These are phyloP conservation scores for Backusella westeae DNA, from an alignment of 192 early-diverging fungal genomes.

Conservation along the genomic window DNA sequence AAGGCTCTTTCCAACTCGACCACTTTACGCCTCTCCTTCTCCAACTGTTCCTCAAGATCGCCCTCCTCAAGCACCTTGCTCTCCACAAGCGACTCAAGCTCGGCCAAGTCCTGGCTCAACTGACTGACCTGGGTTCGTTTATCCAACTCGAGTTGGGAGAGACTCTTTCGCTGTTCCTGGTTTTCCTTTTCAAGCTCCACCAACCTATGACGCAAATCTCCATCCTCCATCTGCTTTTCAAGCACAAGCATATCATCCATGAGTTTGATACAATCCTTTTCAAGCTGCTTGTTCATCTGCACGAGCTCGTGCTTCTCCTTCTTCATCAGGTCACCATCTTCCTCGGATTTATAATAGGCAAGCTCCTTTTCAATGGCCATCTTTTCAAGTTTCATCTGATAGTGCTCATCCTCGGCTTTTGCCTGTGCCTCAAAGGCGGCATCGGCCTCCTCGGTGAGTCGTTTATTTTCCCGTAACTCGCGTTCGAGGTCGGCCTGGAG, in stretches of 20 bases:
- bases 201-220: background rate
- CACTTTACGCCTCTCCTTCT: conserved; percentile 40
- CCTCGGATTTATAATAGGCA: background rate
- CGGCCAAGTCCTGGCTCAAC: conserved; percentile 63
- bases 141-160: conserved; percentile 54
- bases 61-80: conserved; percentile 69
- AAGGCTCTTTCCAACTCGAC: conserved; percentile 46
- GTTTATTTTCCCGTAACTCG: conserved; percentile 19
- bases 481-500: conserved; percentile 18
- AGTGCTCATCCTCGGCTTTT: conserved; percentile 16
- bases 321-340: conserved; percentile 49
- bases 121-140: conserved; percentile 59
- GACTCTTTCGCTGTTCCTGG: conserved; percentile 43
- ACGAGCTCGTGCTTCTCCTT: conserved; percentile 51
- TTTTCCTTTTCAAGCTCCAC: conserved; percentile 39
- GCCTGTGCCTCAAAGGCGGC: conserved; percentile 19
- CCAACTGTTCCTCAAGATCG: conserved; percentile 61
- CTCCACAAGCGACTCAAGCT: conserved; percentile 68
- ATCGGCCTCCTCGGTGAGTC: conserved; percentile 29
- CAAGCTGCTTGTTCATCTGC: conserved; percentile 67
- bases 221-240: conserved; percentile 40
- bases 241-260: conserved; percentile 73
- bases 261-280: conserved; percentile 68
- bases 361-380: conserved; percentile 17
- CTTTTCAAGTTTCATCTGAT: conserved; percentile 18